Evolutionary conservation across 2,329 filamentous ascomycete species (phyloP), one percentile per base, ranked within the genome.

Genomic region (Chaetomium sp.): DNA sequence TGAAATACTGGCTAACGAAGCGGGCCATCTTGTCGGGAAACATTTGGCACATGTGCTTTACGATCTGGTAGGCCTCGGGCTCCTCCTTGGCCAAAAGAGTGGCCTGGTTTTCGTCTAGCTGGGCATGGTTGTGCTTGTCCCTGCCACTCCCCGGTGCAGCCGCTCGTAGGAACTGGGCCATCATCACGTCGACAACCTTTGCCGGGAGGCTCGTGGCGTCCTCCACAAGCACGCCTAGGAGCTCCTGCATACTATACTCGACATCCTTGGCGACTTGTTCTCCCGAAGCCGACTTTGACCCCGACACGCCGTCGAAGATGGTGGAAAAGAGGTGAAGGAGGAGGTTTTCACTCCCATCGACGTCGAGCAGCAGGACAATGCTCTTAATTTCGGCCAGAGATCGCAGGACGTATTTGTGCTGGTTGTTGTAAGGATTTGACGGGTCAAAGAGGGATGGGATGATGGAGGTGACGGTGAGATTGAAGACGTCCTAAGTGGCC

Each of bases 1-100:
- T 96, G 76, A 99, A 99, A 76, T 98, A 99, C 73, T 96, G 93
- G 70, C 92, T 94, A 63, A 98, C 90, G 70, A 96, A 92, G 67
- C 93, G 90, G 1, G 92, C 90, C 94, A 99, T 97, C 77, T 96
- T 96, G 71, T 97, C 94, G 0, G 91, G 87, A 70, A 89, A 96
- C 21, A 86, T 86, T 72, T 93, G 95, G 80, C 95, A 99, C 53
- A 99, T 89, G 2, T 91, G 91, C 78, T 96, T 96, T 25, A 95
- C 94, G 90, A 98, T 96, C 74, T 95, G 90, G 79, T 99, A 99
- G 1, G 95, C 93, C 19, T 93, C 87, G 1, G 95, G 94, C 63
- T 96, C 90, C 68, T 95, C 90, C 74, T 96, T 96, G 60, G 92
- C 81, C n/a, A 92, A 81, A 21, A 97, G 82, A 0, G 91, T 97